phyloP scores from a whole-genome alignment of 768 basidiomycete genomes.

The Podaxis carcinomalis region DNA sequence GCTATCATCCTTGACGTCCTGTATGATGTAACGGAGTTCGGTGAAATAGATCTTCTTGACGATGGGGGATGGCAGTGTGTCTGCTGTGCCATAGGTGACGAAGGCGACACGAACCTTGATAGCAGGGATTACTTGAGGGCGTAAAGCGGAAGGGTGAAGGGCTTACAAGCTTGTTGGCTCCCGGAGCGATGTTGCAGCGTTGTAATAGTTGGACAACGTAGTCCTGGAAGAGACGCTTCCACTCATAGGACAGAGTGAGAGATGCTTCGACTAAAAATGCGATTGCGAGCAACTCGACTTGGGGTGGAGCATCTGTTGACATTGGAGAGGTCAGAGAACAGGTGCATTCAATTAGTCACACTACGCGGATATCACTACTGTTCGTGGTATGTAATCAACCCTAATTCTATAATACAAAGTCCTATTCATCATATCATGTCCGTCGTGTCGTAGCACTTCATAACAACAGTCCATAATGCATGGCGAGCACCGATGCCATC shows the following conservation, averaged over 20 bases:
- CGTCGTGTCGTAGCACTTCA: neutral
- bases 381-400: neutral
- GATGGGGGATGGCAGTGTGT: conserved; percentile 50
- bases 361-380: neutral
- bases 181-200: conserved; percentile 41
- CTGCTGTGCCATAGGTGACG: conserved; percentile 60
- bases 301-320: conserved; percentile 15
- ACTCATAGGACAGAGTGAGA: conserved; percentile 46
- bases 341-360: conserved; percentile 4
- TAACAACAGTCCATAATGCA: neutral
- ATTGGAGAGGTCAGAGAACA: conserved; percentile 13
- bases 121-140: neutral
- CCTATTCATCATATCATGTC: neutral
- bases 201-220: conserved; percentile 51
- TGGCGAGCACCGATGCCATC: neutral
- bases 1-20: conserved; percentile 42
- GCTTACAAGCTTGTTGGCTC: conserved; percentile 29
- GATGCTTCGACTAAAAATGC: conserved; percentile 63
- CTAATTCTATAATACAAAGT: neutral
- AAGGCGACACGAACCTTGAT: conserved; percentile 29
- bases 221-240: conserved; percentile 39
- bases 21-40: conserved; percentile 33
- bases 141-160: neutral
- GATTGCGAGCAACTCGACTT: conserved; percentile 35
- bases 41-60: conserved; percentile 56